Evolutionary conservation across 2,329 filamentous ascomycete genomes (phyloP), one percentile per base, ranked within the genome.

Genomic region (Penicillium rolfsii): DNA sequence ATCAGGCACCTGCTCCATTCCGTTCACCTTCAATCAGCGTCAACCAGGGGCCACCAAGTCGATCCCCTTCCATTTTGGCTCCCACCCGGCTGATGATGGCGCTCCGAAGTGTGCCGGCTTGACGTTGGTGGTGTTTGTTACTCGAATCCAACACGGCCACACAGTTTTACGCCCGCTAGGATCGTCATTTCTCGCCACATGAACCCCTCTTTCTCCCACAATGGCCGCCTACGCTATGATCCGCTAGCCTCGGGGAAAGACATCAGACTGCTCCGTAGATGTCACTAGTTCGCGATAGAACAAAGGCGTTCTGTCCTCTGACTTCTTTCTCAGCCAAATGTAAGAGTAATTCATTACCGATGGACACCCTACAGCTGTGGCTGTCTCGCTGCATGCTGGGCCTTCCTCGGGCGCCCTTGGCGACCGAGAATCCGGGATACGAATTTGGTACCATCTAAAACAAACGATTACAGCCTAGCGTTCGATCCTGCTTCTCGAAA

Each of bases 1-100:
- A 65, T 68, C 66, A 68, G 66, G 63, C 52, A 68, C 65, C 62
- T 19, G 30, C 46, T 50, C 46, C 46, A 50, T 50, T 30, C 19
- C 28, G n/a, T 35, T 50, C 46, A 35, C 26, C 46, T 33, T 50
- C 46, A 50, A 50, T 50, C 46, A 50, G 46, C 46, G 46, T 35
- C 46, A 50, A 50, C 46, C 46, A 50, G n/a, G 60, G 62, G 53
- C 52, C 59, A 38, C 14, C 1, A 30, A 22, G 62, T 26, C 55
- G 64, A 68, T 68, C 66, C 36, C 14, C 50, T 66, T 45, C 66
- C 61, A 24, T 24, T 61, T 67, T 60, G 24, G 50, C 50, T 35
- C 30, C 55, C 43, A 62, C 57, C 60, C 63, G 66, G 64, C 58
- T 58, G 45, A 30, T n/a, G 45, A 30, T 48, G 45, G 45, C 24